A percentile compares a stretch with the other conserved stretches of the same genome.
These are phyloP conservation scores for Populus davidiana DNA, from an alignment of 345 rosid species.

Conservation along the genomic window DNA sequence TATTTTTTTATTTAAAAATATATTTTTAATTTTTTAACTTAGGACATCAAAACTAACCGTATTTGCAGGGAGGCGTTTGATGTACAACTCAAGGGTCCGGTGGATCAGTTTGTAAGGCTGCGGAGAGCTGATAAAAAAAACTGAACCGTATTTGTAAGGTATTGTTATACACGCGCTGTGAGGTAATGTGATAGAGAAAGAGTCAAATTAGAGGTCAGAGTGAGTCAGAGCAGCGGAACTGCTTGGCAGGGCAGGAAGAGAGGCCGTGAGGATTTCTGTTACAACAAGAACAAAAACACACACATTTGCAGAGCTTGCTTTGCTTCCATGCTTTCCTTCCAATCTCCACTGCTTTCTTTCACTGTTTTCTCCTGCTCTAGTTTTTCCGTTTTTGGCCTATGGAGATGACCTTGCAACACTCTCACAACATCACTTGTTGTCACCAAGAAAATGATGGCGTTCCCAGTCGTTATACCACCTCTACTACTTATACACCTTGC, in stretches of 20 bases:
- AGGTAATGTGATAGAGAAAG: constrained; percentile 14
- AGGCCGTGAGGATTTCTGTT: constrained; percentile 32
- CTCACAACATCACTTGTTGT: constrained; percentile 20
- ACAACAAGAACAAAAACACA: constrained; percentile 13
- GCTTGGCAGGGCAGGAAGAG: constrained; percentile 3
- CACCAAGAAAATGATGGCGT: constrained; percentile 19
- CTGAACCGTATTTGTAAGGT: too few species aligned
- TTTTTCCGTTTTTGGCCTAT: constrained; percentile 24
- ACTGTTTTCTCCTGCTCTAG: constrained; percentile 7
- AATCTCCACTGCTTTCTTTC: not conserved
- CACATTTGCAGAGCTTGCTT: constrained; percentile 1
- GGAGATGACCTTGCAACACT: constrained; percentile 36
- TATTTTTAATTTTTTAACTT: too few species aligned
- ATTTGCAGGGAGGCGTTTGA: too few species aligned
- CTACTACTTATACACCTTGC: constrained; percentile 1
- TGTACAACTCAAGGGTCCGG: too few species aligned
- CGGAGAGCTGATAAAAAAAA: too few species aligned
- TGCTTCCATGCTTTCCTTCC: not conserved
- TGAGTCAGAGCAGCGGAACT: constrained; percentile 25
- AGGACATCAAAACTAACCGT: too few species aligned
- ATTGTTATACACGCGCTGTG: constrained; percentile 1
- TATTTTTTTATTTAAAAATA: too few species aligned
- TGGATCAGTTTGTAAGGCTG: too few species aligned
- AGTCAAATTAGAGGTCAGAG: constrained; percentile 27
- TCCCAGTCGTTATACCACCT: constrained; percentile 3